These are phyloP conservation scores for Oryza brachyantha DNA, from an alignment of 176 grass and related monocot genomes.

Conservation along the genomic window DNA sequence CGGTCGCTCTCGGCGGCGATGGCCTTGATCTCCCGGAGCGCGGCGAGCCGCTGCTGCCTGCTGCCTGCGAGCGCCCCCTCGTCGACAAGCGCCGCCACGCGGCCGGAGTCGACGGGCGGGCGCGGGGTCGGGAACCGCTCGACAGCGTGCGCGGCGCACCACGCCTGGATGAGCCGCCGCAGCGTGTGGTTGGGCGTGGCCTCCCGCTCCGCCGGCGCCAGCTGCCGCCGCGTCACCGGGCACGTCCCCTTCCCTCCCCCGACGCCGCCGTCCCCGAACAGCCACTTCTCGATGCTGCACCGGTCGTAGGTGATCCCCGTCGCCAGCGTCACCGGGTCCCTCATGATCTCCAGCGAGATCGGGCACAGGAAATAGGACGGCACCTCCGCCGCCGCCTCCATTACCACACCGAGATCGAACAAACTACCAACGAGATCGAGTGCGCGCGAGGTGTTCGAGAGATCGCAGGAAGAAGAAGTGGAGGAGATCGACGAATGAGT, in stretches of 20 bases:
- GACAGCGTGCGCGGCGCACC: constrained; percentile 62
- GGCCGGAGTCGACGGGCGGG: constrained; percentile 36
- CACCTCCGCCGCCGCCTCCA: constrained; percentile 56
- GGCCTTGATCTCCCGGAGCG: constrained; percentile 51
- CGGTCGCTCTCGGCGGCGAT: constrained; percentile 61
- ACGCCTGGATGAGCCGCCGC: constrained; percentile 76
- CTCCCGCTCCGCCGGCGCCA: constrained; percentile 39
- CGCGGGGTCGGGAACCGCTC: constrained; percentile 74
- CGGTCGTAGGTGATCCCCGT: constrained; percentile 96
- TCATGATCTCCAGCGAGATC: constrained; percentile 84
- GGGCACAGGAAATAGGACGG: constrained; percentile 85
- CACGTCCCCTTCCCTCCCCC: constrained; percentile 30
- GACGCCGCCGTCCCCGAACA: constrained; percentile 34
- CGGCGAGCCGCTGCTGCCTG: background rate
- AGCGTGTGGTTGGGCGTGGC: constrained; percentile 92
- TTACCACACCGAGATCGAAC: background rate
- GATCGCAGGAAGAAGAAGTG: background rate
- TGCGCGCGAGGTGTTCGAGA: background rate
- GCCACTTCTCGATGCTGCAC: constrained; percentile 71
- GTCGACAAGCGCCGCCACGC: constrained; percentile 44
- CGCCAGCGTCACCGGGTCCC: constrained; percentile 69
- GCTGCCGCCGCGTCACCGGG: constrained; percentile 52
- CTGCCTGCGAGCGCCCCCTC: background rate
- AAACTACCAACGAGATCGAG: background rate
- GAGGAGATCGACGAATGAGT: too few relatives aligned